These are phyloP conservation scores for Zygosaccharomyces pseudobailii DNA, from an alignment of 1,139 yeast species.

Conservation along the genomic window DNA sequence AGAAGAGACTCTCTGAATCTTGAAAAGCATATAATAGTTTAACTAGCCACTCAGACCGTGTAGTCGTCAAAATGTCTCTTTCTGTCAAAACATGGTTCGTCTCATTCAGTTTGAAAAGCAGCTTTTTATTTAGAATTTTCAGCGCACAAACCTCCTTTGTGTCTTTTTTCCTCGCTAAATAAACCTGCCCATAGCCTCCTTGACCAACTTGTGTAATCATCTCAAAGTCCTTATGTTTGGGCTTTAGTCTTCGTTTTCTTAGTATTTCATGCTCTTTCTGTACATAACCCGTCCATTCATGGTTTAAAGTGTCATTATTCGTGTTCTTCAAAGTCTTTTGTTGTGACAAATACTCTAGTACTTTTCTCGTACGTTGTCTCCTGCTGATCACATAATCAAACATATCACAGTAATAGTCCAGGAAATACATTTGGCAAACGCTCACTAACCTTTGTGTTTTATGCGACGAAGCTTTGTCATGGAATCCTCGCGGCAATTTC, in stretches of 20 bases:
- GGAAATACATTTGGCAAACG: slow-evolving; percentile 72
- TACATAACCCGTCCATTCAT: slow-evolving; percentile 74
- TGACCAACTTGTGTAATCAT: slow-evolving; percentile 98
- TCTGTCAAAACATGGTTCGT: slow-evolving; percentile 95
- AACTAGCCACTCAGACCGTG: slow-evolving; percentile 94
- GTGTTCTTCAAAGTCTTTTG: slow-evolving; percentile 38
- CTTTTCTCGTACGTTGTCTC: slow-evolving; percentile 69
- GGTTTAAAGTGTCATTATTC: slow-evolving; percentile 40
- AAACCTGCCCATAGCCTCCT: slow-evolving; percentile 98
- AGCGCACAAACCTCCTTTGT: slow-evolving; percentile 94
- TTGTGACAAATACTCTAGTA: slow-evolving; percentile 49
- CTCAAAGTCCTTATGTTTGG: slow-evolving; percentile 91
- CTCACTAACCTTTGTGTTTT: slow-evolving; percentile 84
- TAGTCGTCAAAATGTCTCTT: slow-evolving; percentile 90
- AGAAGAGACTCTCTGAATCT: slow-evolving; percentile 79
- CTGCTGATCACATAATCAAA: slow-evolving; percentile 88
- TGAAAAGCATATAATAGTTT: slow-evolving; percentile 92
- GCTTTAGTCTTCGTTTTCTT: slow-evolving; percentile 84
- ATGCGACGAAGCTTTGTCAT: slow-evolving; percentile 58
- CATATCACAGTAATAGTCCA: slow-evolving; percentile 94
- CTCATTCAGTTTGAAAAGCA: slow-evolving; percentile 85
- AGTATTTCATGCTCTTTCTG: slow-evolving; percentile 82
- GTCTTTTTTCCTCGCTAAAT: slow-evolving; percentile 88
- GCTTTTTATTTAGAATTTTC: slow-evolving; percentile 82
- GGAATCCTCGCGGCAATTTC: slow-evolving; percentile 48